These are phyloP conservation scores for Wickerhamiella infanticola DNA, from an alignment of 1,139 yeast genomes.

Conservation along the genomic window DNA sequence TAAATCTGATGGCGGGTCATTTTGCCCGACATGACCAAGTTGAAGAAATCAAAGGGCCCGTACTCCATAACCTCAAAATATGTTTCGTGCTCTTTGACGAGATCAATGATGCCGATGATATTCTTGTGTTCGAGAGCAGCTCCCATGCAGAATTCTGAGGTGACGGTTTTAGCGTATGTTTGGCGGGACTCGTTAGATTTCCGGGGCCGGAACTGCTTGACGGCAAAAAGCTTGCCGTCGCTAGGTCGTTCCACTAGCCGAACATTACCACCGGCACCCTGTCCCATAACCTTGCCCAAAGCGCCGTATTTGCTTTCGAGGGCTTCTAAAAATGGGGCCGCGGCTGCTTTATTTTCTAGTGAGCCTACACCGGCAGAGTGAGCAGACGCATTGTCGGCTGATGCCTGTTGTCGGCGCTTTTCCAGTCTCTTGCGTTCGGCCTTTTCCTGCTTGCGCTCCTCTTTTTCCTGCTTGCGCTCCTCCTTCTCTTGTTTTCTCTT, in stretches of 20 bases:
- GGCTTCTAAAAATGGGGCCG: constrained; percentile 27
- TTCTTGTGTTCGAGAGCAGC: constrained; percentile 90
- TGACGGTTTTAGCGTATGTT: constrained; percentile 88
- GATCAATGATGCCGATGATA: constrained; percentile 84
- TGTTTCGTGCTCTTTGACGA: constrained; percentile 70
- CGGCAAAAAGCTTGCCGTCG: constrained; percentile 82
- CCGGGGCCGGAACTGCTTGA: constrained; percentile 84
- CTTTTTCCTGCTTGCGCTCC: not conserved
- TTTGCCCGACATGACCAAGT: constrained; percentile 92
- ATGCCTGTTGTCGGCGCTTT: not conserved
- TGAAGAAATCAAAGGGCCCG: constrained; percentile 91
- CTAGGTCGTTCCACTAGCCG: constrained; percentile 66
- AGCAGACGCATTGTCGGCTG: constrained; percentile 2
- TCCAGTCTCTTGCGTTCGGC: not conserved
- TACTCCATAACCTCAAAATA: constrained; percentile 96
- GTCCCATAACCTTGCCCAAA: constrained; percentile 77
- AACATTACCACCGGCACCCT: constrained; percentile 98
- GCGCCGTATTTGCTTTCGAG: constrained; percentile 66
- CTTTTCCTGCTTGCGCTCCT: not conserved
- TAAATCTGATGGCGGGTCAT: constrained; percentile 76
- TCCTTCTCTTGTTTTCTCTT: not conserved
- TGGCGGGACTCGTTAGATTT: constrained; percentile 69
- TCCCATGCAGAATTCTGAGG: constrained; percentile 95
- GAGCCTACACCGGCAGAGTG: constrained; percentile 3
- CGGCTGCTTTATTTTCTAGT: constrained; percentile 10